Base-by-base conservation (phyloP, 2,329 filamentous ascomycete species). In the Fusarium sp. region DNA sequence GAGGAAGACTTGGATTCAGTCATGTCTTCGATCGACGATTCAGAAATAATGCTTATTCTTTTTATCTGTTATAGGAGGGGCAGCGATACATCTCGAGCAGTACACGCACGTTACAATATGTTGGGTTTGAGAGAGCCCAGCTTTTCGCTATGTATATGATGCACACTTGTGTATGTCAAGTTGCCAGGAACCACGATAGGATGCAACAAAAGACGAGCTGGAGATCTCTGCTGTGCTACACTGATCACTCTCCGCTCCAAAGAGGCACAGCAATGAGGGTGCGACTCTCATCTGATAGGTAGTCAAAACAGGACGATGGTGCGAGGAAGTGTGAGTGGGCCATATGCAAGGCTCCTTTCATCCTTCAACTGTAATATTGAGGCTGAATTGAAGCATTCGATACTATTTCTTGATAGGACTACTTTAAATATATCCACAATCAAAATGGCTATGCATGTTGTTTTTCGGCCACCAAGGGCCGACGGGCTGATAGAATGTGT, bases 281-380 rank as follows among this genome's bases (percentile, higher is more conserved):
- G 15, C 29, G 15, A 18, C 8, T 42, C 25, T 42, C 21, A 31
- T 23, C 5, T 60, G 37, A 48, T 38, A 44, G 29, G 21, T 18
- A 37, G 42, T 33, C 33, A 35, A 42, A 66, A 49, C 33, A 46
- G 63, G 49, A 66, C 49, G 42, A 66, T 66, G 61, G 42, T 38
- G 61, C 63, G 63, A 66, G 63, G 23, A 66, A 66, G 63, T 49
- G 45, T 60, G 52, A 33, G 64, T 64, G 66, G 66, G 46, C 35
- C 39, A 23, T 63, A n/a, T 59, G 25, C 29, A 42, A 69, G 48
- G 27, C 49, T 66, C 52, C 59, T 46, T 52, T 39, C 42, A 56
- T 66, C 45, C 35, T 31, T 54, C 56, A 49, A 42, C 21, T 48
- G 27, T 21, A 16, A 21, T 23, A 37, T 49, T 41, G 60, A 61